Evolutionary conservation across 371 early-diverging fungal species (phyloP).

Genomic region (Gilbertella persicaria): DNA sequence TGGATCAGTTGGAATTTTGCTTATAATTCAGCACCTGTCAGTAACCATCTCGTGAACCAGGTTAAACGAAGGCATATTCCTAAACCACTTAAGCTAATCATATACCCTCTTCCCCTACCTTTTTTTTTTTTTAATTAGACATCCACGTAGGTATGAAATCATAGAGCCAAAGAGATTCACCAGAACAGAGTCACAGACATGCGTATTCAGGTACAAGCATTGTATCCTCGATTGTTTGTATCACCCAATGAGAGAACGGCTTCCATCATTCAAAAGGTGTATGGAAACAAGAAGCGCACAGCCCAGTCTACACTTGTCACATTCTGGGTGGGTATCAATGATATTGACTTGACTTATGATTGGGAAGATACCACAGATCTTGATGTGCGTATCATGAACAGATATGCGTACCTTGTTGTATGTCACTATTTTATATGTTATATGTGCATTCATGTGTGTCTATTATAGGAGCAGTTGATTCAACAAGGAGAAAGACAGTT

Average conservation of each 20-base stretch:
- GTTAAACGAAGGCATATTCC: too few species aligned
- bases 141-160: conserved; percentile 13
- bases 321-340: conserved; percentile 47
- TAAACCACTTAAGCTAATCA: too few species aligned
- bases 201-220: conserved; percentile 28
- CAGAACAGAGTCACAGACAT: conserved; percentile 38
- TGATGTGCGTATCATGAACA: conserved; percentile 25
- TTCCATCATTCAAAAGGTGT: conserved; percentile 5
- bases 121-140: conserved; percentile 1
- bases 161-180: too few species aligned
- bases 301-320: conserved; percentile 25
- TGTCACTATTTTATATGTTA: not conserved
- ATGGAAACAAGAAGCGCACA: conserved; percentile 8
- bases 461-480: conserved; percentile 21
- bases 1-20: conserved; percentile 43
- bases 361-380: conserved; percentile 18
- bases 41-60: conserved; percentile 29
- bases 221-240: conserved; percentile 27
- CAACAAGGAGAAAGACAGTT: conserved; percentile 28
- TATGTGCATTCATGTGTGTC: too few species aligned
- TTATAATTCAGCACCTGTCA: conserved; percentile 40
- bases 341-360: conserved; percentile 34
- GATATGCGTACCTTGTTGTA: conserved; percentile 27
- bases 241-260: conserved; percentile 5
- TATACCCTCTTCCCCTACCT: not conserved